A percentile compares a stretch with the other conserved stretches of the same genome.
These are phyloP conservation scores for Rhizopogon parksii DNA, from an alignment of 1,284 basidiomycete genomes.

Conservation along the genomic window DNA sequence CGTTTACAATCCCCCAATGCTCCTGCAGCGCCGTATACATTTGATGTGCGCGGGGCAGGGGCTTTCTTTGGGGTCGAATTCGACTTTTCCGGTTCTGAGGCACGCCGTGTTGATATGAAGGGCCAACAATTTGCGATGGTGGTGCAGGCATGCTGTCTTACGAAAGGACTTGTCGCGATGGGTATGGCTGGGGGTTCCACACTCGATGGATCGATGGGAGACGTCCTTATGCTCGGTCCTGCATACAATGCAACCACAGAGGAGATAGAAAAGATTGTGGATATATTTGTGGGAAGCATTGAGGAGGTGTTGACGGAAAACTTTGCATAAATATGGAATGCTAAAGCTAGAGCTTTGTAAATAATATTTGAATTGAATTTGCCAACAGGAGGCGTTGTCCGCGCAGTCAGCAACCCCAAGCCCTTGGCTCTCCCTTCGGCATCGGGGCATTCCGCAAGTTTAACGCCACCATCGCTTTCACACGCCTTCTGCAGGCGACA, in stretches of 20 bases:
- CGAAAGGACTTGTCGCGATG: constrained; percentile 63
- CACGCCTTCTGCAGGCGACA: constrained; percentile 27
- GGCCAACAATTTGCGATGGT: constrained; percentile 50
- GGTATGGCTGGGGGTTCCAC: constrained; percentile 66
- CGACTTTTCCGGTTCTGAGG: constrained; percentile 46
- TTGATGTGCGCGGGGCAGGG: constrained; percentile 73
- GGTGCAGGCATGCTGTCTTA: constrained; percentile 58
- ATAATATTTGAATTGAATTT: background rate
- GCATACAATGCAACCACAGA: constrained; percentile 67
- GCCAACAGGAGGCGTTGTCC: background rate
- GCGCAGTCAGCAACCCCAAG: constrained; percentile 3
- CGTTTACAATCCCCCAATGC: constrained; percentile 50
- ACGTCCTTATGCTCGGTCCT: constrained; percentile 64
- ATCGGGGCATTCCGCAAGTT: constrained; percentile 11
- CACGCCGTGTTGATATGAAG: constrained; percentile 41
- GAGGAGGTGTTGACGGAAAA: constrained; percentile 50
- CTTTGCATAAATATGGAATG: constrained; percentile 8
- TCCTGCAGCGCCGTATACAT: constrained; percentile 55
- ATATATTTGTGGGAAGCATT: constrained; percentile 53
- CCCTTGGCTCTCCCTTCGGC: background rate
- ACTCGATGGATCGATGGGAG: constrained; percentile 63
- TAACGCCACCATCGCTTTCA: constrained; percentile 16
- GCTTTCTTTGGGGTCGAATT: constrained; percentile 82
- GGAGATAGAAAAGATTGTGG: constrained; percentile 61
- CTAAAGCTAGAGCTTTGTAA: background rate